Evolutionary conservation across 257 asterid genomes (phyloP).

Genomic region (Solanum pinnatisectum): DNA sequence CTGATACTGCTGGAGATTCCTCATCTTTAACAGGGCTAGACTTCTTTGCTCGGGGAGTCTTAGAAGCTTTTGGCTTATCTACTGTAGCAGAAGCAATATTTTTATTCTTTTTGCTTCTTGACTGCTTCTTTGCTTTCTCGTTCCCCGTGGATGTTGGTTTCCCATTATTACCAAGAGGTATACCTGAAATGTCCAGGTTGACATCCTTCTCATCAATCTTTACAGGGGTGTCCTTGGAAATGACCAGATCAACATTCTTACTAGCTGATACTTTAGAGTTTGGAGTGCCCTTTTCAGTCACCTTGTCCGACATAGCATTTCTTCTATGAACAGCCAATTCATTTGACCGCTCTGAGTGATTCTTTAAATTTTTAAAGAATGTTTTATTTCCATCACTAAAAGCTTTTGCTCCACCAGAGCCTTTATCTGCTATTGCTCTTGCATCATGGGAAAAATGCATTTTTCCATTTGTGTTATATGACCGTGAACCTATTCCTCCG

Average conservation of each 20-base stretch:
- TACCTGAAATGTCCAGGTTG: conserved; percentile 5
- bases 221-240: conserved; percentile 19
- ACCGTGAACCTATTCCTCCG: conserved; percentile 12
- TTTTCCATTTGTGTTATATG: conserved; percentile 15
- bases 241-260: conserved; percentile 11
- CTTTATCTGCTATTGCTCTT: conserved; percentile 16
- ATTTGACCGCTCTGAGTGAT: conserved; percentile 22
- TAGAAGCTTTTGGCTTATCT: conserved; percentile 20
- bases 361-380: conserved; percentile 14
- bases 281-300: conserved; percentile 14
- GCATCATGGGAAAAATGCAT: conserved; percentile 44
- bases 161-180: conserved; percentile 2
- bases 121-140: conserved; percentile 30
- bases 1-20: conserved; percentile 18
- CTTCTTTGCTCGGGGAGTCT: conserved; percentile 25
- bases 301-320: conserved; percentile 23
- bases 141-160: conserved; percentile 18
- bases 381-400: conserved; percentile 16
- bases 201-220: conserved; percentile 13
- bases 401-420: conserved; percentile 14
- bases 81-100: conserved; percentile 25
- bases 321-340: conserved; percentile 24
- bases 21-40: conserved; percentile 15
- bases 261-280: conserved; percentile 20
- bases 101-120: conserved; percentile 35